These are phyloP conservation scores for Santalum album DNA, from an alignment of 164 flowering plant species.

Conservation along the genomic window DNA sequence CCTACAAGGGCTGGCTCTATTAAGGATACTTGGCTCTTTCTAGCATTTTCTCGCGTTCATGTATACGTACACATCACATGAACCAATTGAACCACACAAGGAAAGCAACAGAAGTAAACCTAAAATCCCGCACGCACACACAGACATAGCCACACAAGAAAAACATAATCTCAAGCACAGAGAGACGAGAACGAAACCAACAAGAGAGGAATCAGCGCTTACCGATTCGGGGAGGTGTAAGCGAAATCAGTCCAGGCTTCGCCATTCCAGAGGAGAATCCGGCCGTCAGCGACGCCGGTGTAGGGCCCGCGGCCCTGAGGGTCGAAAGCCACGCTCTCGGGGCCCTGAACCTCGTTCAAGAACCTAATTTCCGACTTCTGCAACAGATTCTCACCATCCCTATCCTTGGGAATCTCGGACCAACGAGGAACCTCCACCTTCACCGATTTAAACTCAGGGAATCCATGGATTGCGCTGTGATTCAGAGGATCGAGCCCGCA, in stretches of 20 bases:
- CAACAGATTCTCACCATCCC: constrained; percentile 41
- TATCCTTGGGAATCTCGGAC: constrained; percentile 40
- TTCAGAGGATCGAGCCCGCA: constrained; percentile 64
- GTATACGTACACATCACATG: too few species aligned
- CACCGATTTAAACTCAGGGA: constrained; percentile 53
- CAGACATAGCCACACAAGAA: constrained; percentile 2
- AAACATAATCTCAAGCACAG: not conserved
- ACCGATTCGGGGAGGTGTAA: constrained; percentile 56
- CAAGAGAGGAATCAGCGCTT: too few species aligned
- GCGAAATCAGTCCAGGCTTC: constrained; percentile 52
- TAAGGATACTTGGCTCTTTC: too few species aligned
- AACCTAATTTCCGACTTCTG: constrained; percentile 70
- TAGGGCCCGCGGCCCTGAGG: constrained; percentile 85
- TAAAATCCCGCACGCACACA: too few species aligned
- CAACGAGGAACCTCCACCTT: constrained; percentile 40
- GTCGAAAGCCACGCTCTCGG: constrained; percentile 85
- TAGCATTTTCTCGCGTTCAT: too few species aligned
- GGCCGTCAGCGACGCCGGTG: constrained; percentile 89
- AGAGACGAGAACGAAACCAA: not conserved
- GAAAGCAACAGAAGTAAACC: not conserved
- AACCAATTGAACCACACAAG: too few species aligned
- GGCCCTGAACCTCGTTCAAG: constrained; percentile 69
- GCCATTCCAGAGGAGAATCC: constrained; percentile 64
- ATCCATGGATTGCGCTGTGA: constrained; percentile 54
- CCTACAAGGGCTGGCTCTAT: too few species aligned